Evolutionary conservation across 2,329 filamentous ascomycete species (phyloP).

Genomic region (Pyrenochaeta sp.): DNA sequence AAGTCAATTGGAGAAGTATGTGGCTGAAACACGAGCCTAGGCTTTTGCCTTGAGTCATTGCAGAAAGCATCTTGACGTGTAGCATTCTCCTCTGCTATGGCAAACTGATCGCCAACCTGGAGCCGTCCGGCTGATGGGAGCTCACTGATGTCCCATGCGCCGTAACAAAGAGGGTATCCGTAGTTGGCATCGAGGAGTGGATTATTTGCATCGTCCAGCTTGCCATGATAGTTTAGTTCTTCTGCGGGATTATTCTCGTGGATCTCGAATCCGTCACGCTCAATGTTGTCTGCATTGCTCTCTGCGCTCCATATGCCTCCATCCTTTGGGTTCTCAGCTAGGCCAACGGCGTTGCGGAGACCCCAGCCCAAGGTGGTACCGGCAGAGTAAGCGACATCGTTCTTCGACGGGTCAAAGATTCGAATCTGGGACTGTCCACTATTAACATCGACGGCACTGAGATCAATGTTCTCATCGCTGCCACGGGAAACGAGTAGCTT

Average conservation of each 20-base stretch:
- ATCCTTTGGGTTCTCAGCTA: constrained; percentile 64
- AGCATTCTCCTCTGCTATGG: constrained; percentile 48
- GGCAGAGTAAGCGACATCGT: constrained; percentile 31
- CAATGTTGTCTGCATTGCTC: constrained; percentile 71
- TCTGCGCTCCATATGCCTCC: constrained; percentile 66
- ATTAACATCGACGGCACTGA: constrained; percentile 55
- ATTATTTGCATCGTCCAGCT: constrained; percentile 57
- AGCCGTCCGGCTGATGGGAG: constrained; percentile 55
- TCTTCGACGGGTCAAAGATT: constrained; percentile 59
- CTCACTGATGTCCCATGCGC: constrained; percentile 65
- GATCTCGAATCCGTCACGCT: constrained; percentile 64
- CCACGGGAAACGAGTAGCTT: constrained; percentile 71
- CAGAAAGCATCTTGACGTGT: constrained; percentile 55
- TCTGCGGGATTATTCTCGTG: constrained; percentile 73
- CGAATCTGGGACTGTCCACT: constrained; percentile 71
- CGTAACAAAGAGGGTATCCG: constrained; percentile 73
- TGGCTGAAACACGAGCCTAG: constrained; percentile 64
- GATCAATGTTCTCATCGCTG: constrained; percentile 68
- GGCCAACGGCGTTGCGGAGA: constrained; percentile 72
- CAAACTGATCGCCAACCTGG: constrained; percentile 57
- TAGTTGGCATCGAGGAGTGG: constrained; percentile 61
- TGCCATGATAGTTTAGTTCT: constrained; percentile 74
- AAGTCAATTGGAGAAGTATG: constrained; percentile 75
- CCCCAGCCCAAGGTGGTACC: constrained; percentile 67
- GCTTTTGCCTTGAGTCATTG: constrained; percentile 41